Conservation (phyloP, 208 protist species). For the Acanthamoeba sp. region DNA sequence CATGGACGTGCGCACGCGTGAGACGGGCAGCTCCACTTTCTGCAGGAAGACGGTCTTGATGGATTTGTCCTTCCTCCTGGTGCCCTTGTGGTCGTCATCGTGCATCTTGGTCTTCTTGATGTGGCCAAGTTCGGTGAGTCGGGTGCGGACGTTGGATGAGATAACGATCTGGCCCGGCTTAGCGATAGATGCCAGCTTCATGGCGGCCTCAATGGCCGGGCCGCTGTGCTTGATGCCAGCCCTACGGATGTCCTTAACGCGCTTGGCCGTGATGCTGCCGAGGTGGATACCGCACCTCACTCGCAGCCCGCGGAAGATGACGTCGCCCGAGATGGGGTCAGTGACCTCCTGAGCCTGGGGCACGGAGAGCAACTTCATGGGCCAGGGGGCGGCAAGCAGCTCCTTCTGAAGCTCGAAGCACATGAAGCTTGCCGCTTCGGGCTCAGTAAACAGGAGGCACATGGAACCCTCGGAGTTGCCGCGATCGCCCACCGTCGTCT, state of each 20-base stretch:
- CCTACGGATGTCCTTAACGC: background rate
- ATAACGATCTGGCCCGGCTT: slow-evolving; percentile 6
- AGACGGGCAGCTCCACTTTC: background rate
- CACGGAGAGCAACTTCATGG: background rate
- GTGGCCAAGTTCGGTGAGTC: background rate
- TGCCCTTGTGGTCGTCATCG: too few relatives aligned
- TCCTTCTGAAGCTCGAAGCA: background rate
- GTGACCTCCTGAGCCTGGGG: background rate
- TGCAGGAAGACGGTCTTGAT: background rate
- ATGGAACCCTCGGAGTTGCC: background rate
- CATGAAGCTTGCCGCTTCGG: background rate
- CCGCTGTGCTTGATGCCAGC: background rate
- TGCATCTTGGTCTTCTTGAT: background rate
- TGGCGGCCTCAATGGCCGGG: slow-evolving; percentile 3
- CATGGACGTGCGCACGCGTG: background rate
- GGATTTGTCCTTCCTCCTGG: too few relatives aligned
- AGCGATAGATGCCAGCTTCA: background rate
- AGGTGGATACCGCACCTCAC: background rate
- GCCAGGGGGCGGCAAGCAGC: background rate
- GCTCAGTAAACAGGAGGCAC: background rate
- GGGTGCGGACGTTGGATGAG: background rate
- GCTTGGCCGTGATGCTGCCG: background rate
- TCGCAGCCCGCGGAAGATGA: background rate
- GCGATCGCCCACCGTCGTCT: background rate
- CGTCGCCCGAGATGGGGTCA: background rate